phyloP scores from a whole-genome alignment of 192 early-diverging fungal genomes.

The Phlyctochytrium planicorne region DNA sequence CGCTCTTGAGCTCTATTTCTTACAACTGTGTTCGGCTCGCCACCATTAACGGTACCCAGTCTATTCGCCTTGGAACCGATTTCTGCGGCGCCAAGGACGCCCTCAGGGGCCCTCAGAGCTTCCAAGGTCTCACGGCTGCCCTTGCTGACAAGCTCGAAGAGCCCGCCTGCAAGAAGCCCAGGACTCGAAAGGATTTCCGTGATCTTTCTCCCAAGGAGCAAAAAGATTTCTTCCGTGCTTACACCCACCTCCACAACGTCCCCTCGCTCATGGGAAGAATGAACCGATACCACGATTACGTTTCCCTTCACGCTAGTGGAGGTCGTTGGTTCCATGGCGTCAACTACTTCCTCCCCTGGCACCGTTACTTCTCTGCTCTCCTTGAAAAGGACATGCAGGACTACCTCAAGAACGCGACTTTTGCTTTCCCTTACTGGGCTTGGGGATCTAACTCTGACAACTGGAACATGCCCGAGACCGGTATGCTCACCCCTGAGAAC shows the following conservation, averaged over 20 bases:
- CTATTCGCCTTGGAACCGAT: not conserved
- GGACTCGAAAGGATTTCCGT: slow-evolving; percentile 11
- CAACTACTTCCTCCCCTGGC: slow-evolving; percentile 42
- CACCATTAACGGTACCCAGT: not conserved
- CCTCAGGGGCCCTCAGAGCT: not conserved
- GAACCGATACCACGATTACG: slow-evolving; percentile 4
- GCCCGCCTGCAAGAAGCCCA: not conserved
- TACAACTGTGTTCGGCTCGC: slow-evolving; percentile 4
- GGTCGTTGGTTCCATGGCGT: not conserved
- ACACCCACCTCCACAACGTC: not conserved
- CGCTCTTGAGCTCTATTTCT: not conserved
- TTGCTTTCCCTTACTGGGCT: slow-evolving; percentile 47
- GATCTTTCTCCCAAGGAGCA: slow-evolving; percentile 1
- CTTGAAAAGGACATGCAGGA: slow-evolving; percentile 19
- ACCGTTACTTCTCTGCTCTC: slow-evolving; percentile 26
- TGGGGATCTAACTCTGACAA: slow-evolving; percentile 10
- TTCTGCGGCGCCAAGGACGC: not conserved
- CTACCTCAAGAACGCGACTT: slow-evolving; percentile 16
- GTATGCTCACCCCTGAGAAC: not conserved
- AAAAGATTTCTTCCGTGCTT: not conserved
- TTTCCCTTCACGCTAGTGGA: not conserved
- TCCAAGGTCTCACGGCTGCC: not conserved
- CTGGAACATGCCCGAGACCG: not conserved
- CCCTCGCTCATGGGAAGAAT: not conserved
- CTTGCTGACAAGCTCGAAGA: not conserved